A percentile compares a stretch with the other conserved stretches of the same genome.
These are phyloP conservation scores for Aspergillus hancockii DNA, from an alignment of 495 filamentous ascomycete genomes.

Conservation along the genomic window DNA sequence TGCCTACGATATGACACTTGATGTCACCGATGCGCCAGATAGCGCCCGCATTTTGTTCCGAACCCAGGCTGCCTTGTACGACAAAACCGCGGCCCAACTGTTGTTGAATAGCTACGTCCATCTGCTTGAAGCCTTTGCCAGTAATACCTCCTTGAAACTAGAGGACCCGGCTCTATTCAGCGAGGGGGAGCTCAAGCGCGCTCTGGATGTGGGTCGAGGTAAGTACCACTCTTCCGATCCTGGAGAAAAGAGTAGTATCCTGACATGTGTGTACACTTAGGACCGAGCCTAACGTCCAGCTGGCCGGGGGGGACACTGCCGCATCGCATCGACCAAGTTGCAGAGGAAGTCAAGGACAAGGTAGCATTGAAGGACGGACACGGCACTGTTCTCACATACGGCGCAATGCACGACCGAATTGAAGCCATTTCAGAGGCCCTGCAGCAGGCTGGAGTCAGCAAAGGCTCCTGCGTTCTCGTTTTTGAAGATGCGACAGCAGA, in stretches of 20 bases:
- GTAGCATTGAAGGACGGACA: no score
- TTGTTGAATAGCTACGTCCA: background rate
- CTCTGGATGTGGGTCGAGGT: background rate
- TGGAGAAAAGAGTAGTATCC: background rate
- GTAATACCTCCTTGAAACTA: background rate
- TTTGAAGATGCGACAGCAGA: no score
- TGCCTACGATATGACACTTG: background rate
- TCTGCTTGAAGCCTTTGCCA: background rate
- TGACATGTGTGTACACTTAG: background rate
- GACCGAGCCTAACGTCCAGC: no score
- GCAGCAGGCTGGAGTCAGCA: no score
- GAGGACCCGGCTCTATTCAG: background rate
- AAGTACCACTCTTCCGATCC: background rate
- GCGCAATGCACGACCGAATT: no score
- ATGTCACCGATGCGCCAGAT: background rate
- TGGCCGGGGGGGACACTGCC: no score
- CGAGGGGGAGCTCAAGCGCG: background rate
- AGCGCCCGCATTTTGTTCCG: background rate
- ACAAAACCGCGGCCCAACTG: background rate
- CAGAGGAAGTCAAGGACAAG: no score
- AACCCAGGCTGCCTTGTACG: background rate
- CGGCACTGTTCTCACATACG: no score
- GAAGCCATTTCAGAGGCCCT: no score
- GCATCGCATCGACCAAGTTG: no score
- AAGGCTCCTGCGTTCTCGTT: no score